These are phyloP conservation scores for Triangularia setosa DNA, from an alignment of 2,329 filamentous ascomycete genomes.

Conservation along the genomic window DNA sequence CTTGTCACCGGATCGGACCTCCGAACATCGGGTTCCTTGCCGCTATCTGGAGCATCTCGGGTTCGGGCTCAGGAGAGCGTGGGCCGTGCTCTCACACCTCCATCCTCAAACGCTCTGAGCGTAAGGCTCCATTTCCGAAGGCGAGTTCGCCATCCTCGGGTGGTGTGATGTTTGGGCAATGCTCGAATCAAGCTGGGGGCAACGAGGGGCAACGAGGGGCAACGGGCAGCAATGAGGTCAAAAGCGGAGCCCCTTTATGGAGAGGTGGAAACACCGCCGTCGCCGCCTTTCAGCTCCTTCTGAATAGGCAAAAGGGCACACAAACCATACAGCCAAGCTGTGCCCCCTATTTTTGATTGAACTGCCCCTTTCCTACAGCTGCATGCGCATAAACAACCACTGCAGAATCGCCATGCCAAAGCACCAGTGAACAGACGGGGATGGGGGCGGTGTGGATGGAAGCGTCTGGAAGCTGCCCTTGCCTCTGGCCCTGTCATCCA, in stretches of 20 bases:
- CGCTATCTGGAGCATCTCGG: background rate
- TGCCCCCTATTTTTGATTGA: background rate
- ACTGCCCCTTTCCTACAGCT: background rate
- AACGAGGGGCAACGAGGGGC: slow-evolving; percentile 3
- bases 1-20: slow-evolving; percentile 8
- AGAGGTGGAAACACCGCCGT: background rate
- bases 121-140: background rate
- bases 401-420: background rate
- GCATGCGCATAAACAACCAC: background rate
- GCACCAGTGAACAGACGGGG: background rate
- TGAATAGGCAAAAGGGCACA: background rate
- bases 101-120: background rate
- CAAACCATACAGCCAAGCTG: background rate
- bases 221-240: slow-evolving; percentile 3
- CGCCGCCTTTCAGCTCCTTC: background rate
- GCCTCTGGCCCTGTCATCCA: background rate
- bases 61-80: background rate
- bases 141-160: background rate
- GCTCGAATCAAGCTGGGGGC: background rate
- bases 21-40: slow-evolving; percentile 6
- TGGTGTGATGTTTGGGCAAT: slow-evolving; percentile 1
- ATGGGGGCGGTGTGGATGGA: slow-evolving; percentile 1
- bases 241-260: slow-evolving; percentile 3
- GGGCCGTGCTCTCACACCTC: background rate
- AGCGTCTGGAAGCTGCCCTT: slow-evolving; percentile 12